A percentile compares a stretch with the other conserved stretches of the same genome.
Conservation (phyloP, 345 rosid genomes). For the Citrus cavaleriei region DNA sequence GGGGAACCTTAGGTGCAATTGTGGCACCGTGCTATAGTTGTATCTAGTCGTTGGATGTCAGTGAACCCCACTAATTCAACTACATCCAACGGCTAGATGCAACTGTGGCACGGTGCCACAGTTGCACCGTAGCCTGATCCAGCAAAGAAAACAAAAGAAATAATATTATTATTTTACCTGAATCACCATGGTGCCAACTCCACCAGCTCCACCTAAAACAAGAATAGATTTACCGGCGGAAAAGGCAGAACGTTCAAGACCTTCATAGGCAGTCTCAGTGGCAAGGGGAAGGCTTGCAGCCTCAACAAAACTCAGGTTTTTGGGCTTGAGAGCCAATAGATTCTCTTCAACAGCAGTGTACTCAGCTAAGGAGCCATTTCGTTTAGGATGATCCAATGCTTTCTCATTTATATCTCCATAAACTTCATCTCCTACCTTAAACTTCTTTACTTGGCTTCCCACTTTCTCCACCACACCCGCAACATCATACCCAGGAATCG, state of each 20-base stretch:
- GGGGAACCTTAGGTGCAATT: too few relatives aligned
- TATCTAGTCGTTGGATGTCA: too few relatives aligned
- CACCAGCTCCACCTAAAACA: slow-evolving; percentile 84
- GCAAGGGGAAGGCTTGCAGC: slow-evolving; percentile 91
- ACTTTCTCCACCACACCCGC: slow-evolving; percentile 84
- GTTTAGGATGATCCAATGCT: slow-evolving; percentile 84
- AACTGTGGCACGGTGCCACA: too few relatives aligned
- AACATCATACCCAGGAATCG: slow-evolving; percentile 94
- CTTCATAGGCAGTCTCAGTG: slow-evolving; percentile 77
- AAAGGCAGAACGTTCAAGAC: slow-evolving; percentile 67
- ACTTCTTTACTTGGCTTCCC: slow-evolving; percentile 67
- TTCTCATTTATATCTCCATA: slow-evolving; percentile 86
- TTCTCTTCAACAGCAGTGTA: slow-evolving; percentile 90
- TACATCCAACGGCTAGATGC: too few relatives aligned
- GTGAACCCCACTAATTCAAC: too few relatives aligned
- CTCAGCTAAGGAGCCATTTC: slow-evolving; percentile 80
- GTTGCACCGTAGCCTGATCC: too few relatives aligned
- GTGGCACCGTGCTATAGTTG: too few relatives aligned
- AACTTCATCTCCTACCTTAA: slow-evolving; percentile 82
- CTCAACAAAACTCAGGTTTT: slow-evolving; percentile 64
- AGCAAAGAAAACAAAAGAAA: not conserved
- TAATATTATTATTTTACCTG: slow-evolving; percentile 47
- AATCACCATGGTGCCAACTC: slow-evolving; percentile 92
- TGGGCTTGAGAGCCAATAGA: slow-evolving; percentile 73
- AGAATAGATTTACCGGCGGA: slow-evolving; percentile 81